Percentiles rank a stretch among this genome's conserved stretches.
Conservation (phyloP, 768 basidiomycete genomes). For the Coprinopsis strossmayeri region DNA sequence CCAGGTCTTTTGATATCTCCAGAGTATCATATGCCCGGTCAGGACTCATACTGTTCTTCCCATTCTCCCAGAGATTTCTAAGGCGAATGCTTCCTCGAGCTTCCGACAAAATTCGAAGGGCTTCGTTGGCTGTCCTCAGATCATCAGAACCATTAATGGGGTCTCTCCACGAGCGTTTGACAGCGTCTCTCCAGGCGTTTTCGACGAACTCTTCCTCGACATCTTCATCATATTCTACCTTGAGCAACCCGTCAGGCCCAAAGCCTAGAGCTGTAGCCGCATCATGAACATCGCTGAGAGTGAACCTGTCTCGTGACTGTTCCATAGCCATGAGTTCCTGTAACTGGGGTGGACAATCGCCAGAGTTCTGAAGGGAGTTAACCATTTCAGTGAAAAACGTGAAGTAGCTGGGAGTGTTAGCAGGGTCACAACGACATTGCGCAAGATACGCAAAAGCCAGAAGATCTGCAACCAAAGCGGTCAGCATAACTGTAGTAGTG, state of each 20-base stretch:
- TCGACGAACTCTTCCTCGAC: conserved; percentile 65
- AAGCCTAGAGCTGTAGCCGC: conserved; percentile 58
- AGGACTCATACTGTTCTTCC: conserved; percentile 58
- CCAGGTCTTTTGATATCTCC: conserved; percentile 63
- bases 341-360: conserved; percentile 39
- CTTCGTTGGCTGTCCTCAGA: conserved; percentile 55
- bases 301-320: conserved; percentile 58
- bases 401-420: conserved; percentile 57
- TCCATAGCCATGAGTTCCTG: conserved; percentile 58
- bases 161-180: conserved; percentile 52
- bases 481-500: neutral
- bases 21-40: conserved; percentile 66
- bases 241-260: conserved; percentile 48
- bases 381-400: conserved; percentile 48
- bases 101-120: conserved; percentile 66
- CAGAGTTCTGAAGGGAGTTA: conserved; percentile 39
- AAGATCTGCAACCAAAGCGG: conserved; percentile 38
- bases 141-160: conserved; percentile 37
- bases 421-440: conserved; percentile 77
- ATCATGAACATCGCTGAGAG: conserved; percentile 42
- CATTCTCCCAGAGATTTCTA: conserved; percentile 44
- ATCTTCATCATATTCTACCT: conserved; percentile 65
- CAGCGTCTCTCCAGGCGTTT: conserved; percentile 61
- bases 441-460: conserved; percentile 75
- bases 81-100: conserved; percentile 45